Conservation (phyloP, 2,329 filamentous ascomycete species). For the Cytospora mali region DNA sequence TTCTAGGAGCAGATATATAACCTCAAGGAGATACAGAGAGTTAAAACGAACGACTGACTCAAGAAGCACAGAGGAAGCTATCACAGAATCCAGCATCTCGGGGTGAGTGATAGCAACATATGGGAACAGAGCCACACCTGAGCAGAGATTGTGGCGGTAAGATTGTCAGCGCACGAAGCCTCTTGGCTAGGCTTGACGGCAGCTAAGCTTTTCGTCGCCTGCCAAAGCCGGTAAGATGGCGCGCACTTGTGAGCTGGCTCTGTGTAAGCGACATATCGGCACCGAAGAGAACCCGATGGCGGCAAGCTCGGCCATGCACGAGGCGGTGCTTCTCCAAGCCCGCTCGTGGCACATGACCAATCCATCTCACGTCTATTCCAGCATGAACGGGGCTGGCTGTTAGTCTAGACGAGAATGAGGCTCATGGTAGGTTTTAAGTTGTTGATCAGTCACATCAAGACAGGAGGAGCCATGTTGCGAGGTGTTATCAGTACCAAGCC, state of each 20-base stretch:
- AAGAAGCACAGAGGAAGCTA: no score
- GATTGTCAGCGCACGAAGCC: background rate
- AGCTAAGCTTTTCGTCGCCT: background rate
- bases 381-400: background rate
- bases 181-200: background rate
- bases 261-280: background rate
- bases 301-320: background rate
- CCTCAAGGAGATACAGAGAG: background rate
- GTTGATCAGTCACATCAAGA: background rate
- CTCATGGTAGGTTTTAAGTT: background rate
- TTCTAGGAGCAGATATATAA: background rate
- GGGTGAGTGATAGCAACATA: background rate
- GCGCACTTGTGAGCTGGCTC: background rate
- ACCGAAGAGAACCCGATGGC: background rate
- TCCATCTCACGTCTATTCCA: background rate
- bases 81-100: background rate
- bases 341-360: background rate
- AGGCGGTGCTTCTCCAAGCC: background rate
- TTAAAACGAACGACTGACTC: background rate
- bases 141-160: background rate
- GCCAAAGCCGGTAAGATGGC: background rate
- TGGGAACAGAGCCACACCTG: background rate
- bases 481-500: background rate
- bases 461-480: background rate
- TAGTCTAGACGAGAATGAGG: background rate